phyloP scores from a whole-genome alignment of 805 yeast genomes.

The Kregervanrija fluxuum region DNA sequence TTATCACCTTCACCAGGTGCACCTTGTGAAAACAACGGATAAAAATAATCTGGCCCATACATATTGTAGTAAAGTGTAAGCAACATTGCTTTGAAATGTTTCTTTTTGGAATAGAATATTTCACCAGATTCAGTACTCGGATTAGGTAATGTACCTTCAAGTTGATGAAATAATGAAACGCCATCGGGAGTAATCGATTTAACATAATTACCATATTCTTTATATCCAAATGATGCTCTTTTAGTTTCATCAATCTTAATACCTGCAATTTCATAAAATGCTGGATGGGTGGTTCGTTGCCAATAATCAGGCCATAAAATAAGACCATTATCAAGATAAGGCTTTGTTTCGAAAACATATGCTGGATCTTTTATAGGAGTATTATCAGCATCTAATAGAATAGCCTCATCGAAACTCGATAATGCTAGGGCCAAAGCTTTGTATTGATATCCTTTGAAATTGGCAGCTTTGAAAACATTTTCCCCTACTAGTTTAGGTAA shows the following conservation, averaged over 20 bases:
- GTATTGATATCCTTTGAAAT: slow-evolving; percentile 14
- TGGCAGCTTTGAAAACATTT: slow-evolving; percentile 41
- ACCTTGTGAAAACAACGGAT: slow-evolving; percentile 43
- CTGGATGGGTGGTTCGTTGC: slow-evolving; percentile 58
- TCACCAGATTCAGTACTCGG: slow-evolving; percentile 57
- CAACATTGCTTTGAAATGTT: slow-evolving; percentile 46
- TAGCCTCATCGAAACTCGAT: slow-evolving; percentile 35
- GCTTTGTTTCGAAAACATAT: slow-evolving; percentile 26
- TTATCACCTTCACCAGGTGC: slow-evolving; percentile 52
- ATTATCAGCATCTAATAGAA: slow-evolving; percentile 38
- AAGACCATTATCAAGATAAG: slow-evolving; percentile 45
- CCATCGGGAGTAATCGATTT: slow-evolving; percentile 42
- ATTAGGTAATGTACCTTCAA: slow-evolving; percentile 56
- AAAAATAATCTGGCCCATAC: slow-evolving; percentile 51
- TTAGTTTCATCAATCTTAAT: slow-evolving; percentile 12
- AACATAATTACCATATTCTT: slow-evolving; percentile 10
- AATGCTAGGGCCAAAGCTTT: slow-evolving; percentile 28
- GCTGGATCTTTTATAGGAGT: slow-evolving; percentile 32
- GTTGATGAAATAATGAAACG: slow-evolving; percentile 46
- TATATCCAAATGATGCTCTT: slow-evolving; percentile 5
- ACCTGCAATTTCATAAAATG: slow-evolving; percentile 35
- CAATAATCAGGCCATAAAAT: slow-evolving; percentile 69
- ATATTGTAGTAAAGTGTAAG: slow-evolving; percentile 54
- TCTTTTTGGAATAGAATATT: slow-evolving; percentile 27
- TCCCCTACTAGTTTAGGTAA: slow-evolving; percentile 53